Percentiles rank a stretch among this genome's conserved stretches.
Conservation (phyloP, 2,329 filamentous ascomycete genomes). For the Lasiodiplodia theobromae region DNA sequence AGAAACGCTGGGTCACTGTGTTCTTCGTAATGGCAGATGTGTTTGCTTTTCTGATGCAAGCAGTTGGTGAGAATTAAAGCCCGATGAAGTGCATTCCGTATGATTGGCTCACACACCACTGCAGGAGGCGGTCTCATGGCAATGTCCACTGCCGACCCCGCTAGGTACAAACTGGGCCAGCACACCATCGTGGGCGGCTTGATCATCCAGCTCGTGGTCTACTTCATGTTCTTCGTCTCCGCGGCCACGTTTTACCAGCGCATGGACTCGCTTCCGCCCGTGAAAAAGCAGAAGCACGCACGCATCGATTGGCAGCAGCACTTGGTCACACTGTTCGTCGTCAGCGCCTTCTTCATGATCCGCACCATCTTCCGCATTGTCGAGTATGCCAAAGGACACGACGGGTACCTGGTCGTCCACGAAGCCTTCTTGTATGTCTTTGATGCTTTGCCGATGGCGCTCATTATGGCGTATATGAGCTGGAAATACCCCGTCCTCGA, state of each 20-base stretch:
- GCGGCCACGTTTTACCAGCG: slow-evolving; percentile 40
- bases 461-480: not conserved
- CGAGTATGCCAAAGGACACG: not conserved
- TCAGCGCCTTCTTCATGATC: slow-evolving; percentile 2
- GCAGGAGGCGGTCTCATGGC: slow-evolving; percentile 16
- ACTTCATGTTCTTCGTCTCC: slow-evolving; percentile 56
- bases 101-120: not conserved
- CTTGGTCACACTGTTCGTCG: not conserved
- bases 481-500: not conserved
- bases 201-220: slow-evolving; percentile 58
- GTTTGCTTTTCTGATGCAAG: slow-evolving; percentile 51
- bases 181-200: slow-evolving; percentile 55
- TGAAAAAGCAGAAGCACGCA: not conserved
- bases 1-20: slow-evolving; percentile 46
- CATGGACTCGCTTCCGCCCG: slow-evolving; percentile 33
- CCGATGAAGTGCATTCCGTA: not conserved
- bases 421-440: not conserved
- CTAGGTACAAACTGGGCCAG: slow-evolving; percentile 35
- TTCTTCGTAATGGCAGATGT: slow-evolving; percentile 52
- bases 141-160: not conserved
- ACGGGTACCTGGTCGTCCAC: not conserved
- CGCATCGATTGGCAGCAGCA: slow-evolving; percentile 1
- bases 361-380: slow-evolving; percentile 1
- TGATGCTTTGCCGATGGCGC: not conserved
- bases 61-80: slow-evolving; percentile 4